Evolutionary conservation across 108 stramenopile species (phyloP).

Genomic region (Phaeodactylum tricornutum): DNA sequence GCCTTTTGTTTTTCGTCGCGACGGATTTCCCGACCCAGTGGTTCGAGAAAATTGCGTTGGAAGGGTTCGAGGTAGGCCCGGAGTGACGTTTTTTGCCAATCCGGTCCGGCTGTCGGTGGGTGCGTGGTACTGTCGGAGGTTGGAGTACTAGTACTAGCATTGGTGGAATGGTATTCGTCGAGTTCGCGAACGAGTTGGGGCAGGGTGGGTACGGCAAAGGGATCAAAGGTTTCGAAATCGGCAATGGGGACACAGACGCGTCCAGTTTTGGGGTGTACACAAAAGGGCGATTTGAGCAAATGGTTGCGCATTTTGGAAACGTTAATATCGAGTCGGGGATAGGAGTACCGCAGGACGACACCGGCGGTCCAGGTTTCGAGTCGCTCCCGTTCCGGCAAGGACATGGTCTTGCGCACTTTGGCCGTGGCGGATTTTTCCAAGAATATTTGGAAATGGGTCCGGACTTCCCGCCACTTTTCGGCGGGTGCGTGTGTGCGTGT

Average conservation of each 20-base stretch:
- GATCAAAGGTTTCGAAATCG: constrained; percentile 60
- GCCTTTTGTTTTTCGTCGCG: constrained; percentile 42
- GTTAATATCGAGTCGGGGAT: constrained; percentile 98
- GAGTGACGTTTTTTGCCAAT: constrained; percentile 81
- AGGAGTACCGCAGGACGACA: constrained; percentile 86
- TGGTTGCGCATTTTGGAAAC: constrained; percentile 98
- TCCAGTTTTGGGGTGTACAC: constrained; percentile 98
- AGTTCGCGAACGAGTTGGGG: constrained; percentile 60
- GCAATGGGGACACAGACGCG: constrained; percentile 97
- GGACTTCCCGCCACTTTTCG: constrained; percentile 82
- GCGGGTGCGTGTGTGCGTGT: constrained; percentile 21
- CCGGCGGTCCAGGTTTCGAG: constrained; percentile 84
- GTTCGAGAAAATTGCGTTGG: constrained; percentile 69
- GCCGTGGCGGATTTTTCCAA: constrained; percentile 24
- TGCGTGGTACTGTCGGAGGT: too few species aligned
- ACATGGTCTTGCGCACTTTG: constrained; percentile 15
- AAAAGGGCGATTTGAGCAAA: constrained; percentile 98
- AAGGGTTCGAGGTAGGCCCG: constrained; percentile 63
- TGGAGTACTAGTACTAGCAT: background rate
- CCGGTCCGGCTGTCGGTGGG: background rate
- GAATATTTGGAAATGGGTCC: constrained; percentile 41
- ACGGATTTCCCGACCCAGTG: constrained; percentile 64
- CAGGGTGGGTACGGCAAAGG: constrained; percentile 80
- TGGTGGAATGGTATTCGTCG: background rate
- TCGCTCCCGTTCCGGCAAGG: constrained; percentile 34